phyloP scores from a whole-genome alignment of 768 basidiomycete species.

The Psilocybe sp. region DNA sequence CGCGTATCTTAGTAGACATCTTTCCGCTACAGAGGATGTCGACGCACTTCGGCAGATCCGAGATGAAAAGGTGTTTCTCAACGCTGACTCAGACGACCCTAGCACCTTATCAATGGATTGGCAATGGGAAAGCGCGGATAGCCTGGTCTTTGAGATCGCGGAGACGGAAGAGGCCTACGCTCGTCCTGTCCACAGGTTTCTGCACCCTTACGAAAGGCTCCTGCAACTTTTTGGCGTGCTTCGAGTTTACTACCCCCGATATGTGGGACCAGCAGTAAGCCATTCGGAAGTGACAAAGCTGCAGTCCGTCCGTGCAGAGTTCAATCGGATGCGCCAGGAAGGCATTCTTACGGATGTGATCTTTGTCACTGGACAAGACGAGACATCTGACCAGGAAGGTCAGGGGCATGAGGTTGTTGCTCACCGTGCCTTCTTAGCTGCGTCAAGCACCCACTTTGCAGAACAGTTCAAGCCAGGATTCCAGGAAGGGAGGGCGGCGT shows the following conservation, averaged over 20 bases:
- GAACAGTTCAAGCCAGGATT: conserved; percentile 25
- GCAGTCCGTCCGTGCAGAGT: conserved; percentile 20
- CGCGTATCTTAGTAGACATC: conserved; percentile 33
- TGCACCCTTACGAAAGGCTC: conserved; percentile 28
- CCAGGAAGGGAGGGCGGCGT: conserved; percentile 17
- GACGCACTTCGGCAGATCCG: conserved; percentile 16
- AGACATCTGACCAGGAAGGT: conserved; percentile 3
- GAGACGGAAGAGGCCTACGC: conserved; percentile 21
- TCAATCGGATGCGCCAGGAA: conserved; percentile 30
- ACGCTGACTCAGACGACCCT: conserved; percentile 35
- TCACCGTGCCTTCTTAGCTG: conserved; percentile 38
- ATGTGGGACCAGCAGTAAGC: conserved; percentile 3
- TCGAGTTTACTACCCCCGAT: conserved; percentile 20
- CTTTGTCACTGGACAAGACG: conserved; percentile 20
- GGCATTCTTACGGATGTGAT: conserved; percentile 33
- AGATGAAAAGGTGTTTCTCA: conserved; percentile 37
- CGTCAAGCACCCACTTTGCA: conserved; percentile 28
- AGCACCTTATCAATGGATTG: conserved; percentile 22
- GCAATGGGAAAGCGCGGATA: conserved; percentile 35
- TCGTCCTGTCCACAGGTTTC: conserved; percentile 30
- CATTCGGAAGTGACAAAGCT: conserved; percentile 7
- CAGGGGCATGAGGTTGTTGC: conserved; percentile 22
- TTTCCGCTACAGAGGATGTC: conserved; percentile 9
- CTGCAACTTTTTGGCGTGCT: conserved; percentile 31
- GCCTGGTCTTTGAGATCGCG: conserved; percentile 36